Base-by-base conservation (phyloP, 2,329 filamentous ascomycete species). In the Xylariaceae sp. region DNA sequence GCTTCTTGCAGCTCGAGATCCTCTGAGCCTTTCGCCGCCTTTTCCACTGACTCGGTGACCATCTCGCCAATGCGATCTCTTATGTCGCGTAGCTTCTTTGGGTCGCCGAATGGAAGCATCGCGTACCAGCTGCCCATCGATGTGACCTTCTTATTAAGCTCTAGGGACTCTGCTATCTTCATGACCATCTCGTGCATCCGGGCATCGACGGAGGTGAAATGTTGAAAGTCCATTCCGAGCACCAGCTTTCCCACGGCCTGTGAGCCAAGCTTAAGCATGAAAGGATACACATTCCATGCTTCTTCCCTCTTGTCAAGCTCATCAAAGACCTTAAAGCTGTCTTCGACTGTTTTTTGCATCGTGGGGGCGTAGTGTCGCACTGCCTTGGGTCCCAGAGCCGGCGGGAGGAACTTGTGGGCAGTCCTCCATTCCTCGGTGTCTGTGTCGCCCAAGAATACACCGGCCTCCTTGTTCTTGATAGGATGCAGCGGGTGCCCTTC, bases 401-500 rank as follows among this genome's bases (percentile, higher is more conserved):
- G 82, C 0, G 83, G 81, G 0, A 86, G 59, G 66, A 85, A 87
- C 64, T 86, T 87, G 72, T 86, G 84, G 0, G 79, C 77, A 0
- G 76, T 61, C 20, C 67, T 65, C 78, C 78, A 84, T 49, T 77
- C 73, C 13, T 76, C 72, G 0, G 75, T 78, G 16, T 81, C 73
- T 0, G 80, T 83, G 60, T 83, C 80, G 56, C 75, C 72, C 3
- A 77, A 54, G 59, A 80, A 80, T 27, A 80, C 68, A 13, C 73
- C 75, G 0, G 75, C 72, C 16, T 74, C 68, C 6, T 67, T 61
- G 42, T 71, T 71, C 63, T 76, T 78, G 59, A 80, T 73, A 18
- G 70, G 69, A 42, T 67, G 56, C 0, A 80, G 67, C 46, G 81
- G 72, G 63, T 82, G 81, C 2, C 72, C 74, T 69, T 81, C 71